Base-by-base conservation (phyloP, 331 rosid genomes). In the Cydonia oblonga region DNA sequence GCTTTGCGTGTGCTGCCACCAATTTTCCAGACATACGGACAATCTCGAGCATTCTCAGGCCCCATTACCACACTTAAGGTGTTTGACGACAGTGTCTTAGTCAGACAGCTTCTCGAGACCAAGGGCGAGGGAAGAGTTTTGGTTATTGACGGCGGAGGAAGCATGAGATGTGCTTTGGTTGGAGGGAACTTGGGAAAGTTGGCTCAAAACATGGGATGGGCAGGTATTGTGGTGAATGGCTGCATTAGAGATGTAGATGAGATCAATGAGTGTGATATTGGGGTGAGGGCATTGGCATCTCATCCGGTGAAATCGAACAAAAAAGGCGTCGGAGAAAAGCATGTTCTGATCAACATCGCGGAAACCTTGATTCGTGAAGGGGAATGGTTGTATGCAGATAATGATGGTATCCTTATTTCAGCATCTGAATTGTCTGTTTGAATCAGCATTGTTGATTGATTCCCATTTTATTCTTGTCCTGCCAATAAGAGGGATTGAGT, bases 191-290 rank as follows among this genome's bases (percentile, higher is more conserved):
- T 82, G 23, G 86, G 72, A 46, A 88, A 79, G 59, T 53, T 86
- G 77, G 95, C 88, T 68, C 89, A 86, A 7, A 88, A 52, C 79
- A 88, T 22, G 61, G 95, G 90, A 25, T 90, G 96, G 96, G 75
- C 80, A 2, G 96, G 95, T 2, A 74, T 90, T 33, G 86, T 88
- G 10, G 86, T 90, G 5, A 90, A 88, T 78, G 96, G 96, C 0
- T 90, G 96, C 78, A 56, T 90, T 51, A 88, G 96, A 82, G 96
- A 88, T 79, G 92, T 88, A 6, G 96, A 90, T 69, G 95, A 90
- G 78, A 88, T 88, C 66, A 88, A 83, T 75, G 84, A 71, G 3
- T 90, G 95, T 80, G 83, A 79, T 18, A 64, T 90, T 64, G 95
- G 92, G 6, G 92, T 88, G 14, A 86, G 92, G 69, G 96, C 96